phyloP scores from a whole-genome alignment of 208 protist genomes.

The Leptomonas seymouri region DNA sequence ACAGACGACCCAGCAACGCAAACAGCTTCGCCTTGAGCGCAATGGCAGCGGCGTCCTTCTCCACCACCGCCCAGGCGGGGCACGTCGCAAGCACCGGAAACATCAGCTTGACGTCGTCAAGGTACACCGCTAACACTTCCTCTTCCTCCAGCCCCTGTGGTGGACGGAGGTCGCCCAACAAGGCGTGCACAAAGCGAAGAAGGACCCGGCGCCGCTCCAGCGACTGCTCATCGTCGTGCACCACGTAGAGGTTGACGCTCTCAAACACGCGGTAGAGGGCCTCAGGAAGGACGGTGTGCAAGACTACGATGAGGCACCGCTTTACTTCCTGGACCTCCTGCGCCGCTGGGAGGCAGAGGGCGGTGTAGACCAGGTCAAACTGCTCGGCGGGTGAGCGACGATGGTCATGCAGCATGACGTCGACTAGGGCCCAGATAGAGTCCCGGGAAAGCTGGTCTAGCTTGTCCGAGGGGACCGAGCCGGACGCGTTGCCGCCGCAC shows the following conservation, averaged over 20 bases:
- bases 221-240: constrained; percentile 33
- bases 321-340: constrained; percentile 44
- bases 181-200: constrained; percentile 49
- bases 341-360: constrained; percentile 69
- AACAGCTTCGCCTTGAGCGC: constrained; percentile 68
- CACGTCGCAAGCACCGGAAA: constrained; percentile 55
- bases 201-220: constrained; percentile 35
- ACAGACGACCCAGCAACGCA: constrained; percentile 60
- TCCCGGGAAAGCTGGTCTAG: constrained; percentile 10
- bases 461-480: not conserved
- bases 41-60: constrained; percentile 44
- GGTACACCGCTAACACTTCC: constrained; percentile 70
- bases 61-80: constrained; percentile 55
- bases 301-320: constrained; percentile 62
- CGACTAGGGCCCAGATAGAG: constrained; percentile 38
- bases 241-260: constrained; percentile 48
- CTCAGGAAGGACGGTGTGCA: constrained; percentile 67
- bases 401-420: constrained; percentile 64
- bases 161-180: constrained; percentile 51
- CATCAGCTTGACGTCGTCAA: constrained; percentile 60
- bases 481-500: constrained; percentile 36
- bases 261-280: constrained; percentile 78
- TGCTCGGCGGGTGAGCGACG: constrained; percentile 53
- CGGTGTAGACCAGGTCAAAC: constrained; percentile 80
- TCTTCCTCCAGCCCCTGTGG: constrained; percentile 51